These are phyloP conservation scores for Syzygium jambos DNA, from an alignment of 345 rosid genomes.

Conservation along the genomic window DNA sequence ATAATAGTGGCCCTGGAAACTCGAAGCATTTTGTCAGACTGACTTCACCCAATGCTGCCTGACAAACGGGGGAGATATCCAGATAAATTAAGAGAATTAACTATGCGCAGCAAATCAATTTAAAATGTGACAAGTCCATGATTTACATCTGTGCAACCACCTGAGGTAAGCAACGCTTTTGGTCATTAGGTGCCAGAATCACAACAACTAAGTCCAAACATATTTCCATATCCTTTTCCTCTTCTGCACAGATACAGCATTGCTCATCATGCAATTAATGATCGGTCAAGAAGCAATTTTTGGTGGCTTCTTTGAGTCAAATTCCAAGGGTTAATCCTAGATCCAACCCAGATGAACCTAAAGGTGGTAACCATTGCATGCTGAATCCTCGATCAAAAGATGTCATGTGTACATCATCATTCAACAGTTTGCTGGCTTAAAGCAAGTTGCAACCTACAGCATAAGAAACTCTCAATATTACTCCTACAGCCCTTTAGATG, in stretches of 20 bases:
- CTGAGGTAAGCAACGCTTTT: not conserved
- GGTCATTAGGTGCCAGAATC: not conserved
- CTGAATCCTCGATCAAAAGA: not conserved
- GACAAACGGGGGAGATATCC: not conserved
- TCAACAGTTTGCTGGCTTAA: not conserved
- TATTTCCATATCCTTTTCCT: not conserved
- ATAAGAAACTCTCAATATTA: not conserved
- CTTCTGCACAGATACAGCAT: not conserved
- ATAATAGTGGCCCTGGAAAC: not conserved
- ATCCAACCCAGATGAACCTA: not conserved
- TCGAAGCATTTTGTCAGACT: not conserved
- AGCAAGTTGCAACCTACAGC: not conserved
- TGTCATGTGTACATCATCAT: not conserved
- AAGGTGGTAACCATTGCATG: not conserved
- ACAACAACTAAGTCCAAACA: not conserved
- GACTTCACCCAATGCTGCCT: not conserved
- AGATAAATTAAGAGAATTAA: not conserved
- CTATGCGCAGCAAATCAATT: not conserved
- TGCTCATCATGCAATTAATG: not conserved
- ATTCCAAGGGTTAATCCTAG: not conserved
- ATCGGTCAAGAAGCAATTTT: not conserved
- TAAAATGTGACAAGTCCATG: not conserved
- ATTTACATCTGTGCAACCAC: not conserved
- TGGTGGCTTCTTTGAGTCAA: not conserved
- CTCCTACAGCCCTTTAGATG: not conserved